These are phyloP conservation scores for Fusarium sp. DNA, from an alignment of 2,329 filamentous ascomycete species.

Conservation along the genomic window DNA sequence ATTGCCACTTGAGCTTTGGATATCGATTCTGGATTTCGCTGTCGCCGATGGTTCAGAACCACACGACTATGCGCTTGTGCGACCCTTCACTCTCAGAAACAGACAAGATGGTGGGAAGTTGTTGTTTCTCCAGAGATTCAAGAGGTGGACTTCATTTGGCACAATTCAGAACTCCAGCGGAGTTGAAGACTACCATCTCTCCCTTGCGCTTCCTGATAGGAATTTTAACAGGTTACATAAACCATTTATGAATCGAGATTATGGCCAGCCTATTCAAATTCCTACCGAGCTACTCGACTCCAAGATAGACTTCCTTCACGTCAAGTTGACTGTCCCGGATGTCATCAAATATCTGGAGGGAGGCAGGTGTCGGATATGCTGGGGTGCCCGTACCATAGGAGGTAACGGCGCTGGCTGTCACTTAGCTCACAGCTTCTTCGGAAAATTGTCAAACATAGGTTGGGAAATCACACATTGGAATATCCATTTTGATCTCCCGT, in stretches of 20 bases:
- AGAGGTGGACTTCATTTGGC: neutral
- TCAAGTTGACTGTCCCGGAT: conserved; percentile 2
- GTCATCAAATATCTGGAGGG: conserved; percentile 3
- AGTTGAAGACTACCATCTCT: neutral
- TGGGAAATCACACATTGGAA: neutral
- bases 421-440: neutral
- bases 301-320: neutral
- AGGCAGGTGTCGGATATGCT: neutral
- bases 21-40: neutral
- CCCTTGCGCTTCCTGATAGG: neutral
- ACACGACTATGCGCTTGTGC: neutral
- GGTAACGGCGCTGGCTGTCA: neutral
- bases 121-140: neutral
- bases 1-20: conserved; percentile 8
- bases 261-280: neutral
- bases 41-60: fast-evolving
- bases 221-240: fast-evolving
- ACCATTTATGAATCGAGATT: conserved; percentile 3
- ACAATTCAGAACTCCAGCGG: fast-evolving
- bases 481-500: neutral
- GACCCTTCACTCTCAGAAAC: neutral
- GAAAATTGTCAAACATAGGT: too few species aligned
- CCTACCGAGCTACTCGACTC: neutral
- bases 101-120: fast-evolving
- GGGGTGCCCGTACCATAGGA: fast-evolving